Evolutionary conservation across 768 basidiomycete genomes (phyloP), one percentile per base, ranked within the genome.

Genomic region (Rhodotorula toruloides): DNA sequence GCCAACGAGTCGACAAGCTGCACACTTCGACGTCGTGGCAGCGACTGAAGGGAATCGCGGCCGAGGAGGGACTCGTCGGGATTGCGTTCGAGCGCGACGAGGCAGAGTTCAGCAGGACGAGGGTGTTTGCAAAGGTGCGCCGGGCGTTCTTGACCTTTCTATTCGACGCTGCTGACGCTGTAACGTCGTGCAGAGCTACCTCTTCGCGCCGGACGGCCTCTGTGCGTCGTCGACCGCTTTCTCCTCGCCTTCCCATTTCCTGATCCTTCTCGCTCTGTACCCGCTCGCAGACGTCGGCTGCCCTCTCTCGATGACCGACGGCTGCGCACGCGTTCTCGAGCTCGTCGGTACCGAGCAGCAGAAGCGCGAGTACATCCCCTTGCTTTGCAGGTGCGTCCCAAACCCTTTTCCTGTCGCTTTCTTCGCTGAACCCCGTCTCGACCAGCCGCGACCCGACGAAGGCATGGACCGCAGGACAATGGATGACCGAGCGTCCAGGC

Each of bases 261-360:
- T 52, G 34, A 54, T 58, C 31, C 11, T 16, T 22, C 11, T 27
- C 57, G 14, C 53, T 58, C 44, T 22, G 13, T 5, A n/a, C n/a
- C n/a, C n/a, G n/a, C 37, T 11, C 39, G 61, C 58, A 46, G 44
- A 61, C 84, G 80, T 86, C 14, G 83, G 85, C 63, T 90, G 88
- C 63, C 89, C 89, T 1, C 76, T 88, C 62, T 84, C 84, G 43
- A 90, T 90, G 89, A 86, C 87, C 0, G 88, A 90, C 74, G 88
- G 88, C 0, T 81, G 82, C 43, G 87, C 88, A 13, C 79, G 88
- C 81, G 86, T 88, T 0, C 79, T 90, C 29, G 88, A 90, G 72
- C 78, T 88, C 22, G 66, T 81, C 43, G 88, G 87, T 4, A 84
- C 84, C 0, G 75, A 78, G 0, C 81, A 81, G 44, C 83, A 86